These are phyloP conservation scores for Paramecium primaurelia DNA, from an alignment of 73 alveolate genomes.

Conservation along the genomic window DNA sequence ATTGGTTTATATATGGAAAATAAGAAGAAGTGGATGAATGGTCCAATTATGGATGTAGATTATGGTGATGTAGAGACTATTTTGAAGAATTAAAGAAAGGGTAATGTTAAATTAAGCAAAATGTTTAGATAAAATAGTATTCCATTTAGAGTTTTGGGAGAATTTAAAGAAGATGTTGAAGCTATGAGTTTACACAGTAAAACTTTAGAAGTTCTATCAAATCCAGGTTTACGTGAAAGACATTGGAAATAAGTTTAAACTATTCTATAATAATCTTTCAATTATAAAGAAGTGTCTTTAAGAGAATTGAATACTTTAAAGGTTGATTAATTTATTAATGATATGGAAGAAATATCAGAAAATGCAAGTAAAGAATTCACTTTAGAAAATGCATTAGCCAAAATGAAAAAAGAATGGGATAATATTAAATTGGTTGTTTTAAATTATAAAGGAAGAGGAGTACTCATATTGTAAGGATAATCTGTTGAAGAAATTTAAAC, in stretches of 20 bases:
- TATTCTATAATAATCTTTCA: slow-evolving; percentile 29
- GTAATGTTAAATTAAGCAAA: background rate
- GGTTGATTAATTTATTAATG: slow-evolving; percentile 52
- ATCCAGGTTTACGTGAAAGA: slow-evolving; percentile 90
- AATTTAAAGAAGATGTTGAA: slow-evolving; percentile 53
- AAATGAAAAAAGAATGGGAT: slow-evolving; percentile 86
- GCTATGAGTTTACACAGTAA: slow-evolving; percentile 66
- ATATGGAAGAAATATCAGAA: slow-evolving; percentile 77
- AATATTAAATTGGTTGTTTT: slow-evolving; percentile 66
- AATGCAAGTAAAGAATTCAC: slow-evolving; percentile 80
- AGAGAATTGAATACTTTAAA: slow-evolving; percentile 43
- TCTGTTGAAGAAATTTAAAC: slow-evolving; percentile 77
- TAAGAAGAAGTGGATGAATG: slow-evolving; percentile 50
- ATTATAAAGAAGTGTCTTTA: slow-evolving; percentile 38
- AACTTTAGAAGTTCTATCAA: slow-evolving; percentile 70
- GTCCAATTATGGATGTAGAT: slow-evolving; percentile 56
- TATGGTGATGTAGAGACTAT: slow-evolving; percentile 61
- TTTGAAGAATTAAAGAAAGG: slow-evolving; percentile 22
- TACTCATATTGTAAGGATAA: slow-evolving; percentile 70
- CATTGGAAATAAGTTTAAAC: slow-evolving; percentile 91
- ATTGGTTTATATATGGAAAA: slow-evolving; percentile 56
- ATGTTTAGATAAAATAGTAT: slow-evolving; percentile 35
- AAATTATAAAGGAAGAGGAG: slow-evolving; percentile 67
- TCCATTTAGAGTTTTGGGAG: slow-evolving; percentile 31
- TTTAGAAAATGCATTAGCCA: slow-evolving; percentile 69